Evolutionary conservation across 768 basidiomycete species (phyloP), one percentile per base, ranked within the genome.

Genomic region (Cyclocybe cylindracea): DNA sequence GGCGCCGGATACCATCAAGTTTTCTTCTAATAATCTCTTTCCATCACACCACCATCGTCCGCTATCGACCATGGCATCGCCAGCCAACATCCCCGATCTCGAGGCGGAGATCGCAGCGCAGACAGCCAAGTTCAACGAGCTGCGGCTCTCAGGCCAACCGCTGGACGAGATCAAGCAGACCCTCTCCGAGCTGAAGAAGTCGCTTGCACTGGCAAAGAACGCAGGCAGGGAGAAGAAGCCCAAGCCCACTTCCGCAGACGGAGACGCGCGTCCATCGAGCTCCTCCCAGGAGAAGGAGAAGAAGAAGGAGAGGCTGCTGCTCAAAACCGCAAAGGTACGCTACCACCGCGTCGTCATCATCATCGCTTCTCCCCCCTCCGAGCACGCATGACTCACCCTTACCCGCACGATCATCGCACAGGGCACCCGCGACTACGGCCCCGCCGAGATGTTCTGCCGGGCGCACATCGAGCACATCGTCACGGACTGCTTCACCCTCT

Each of bases 391-490:
- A 38, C 29, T 19, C 41, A 40, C 19, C 19, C 29, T 19, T 39
- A 40, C 19, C 19, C 14, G 4, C 7, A 60, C 61, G 16, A 43
- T 31, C 31, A 44, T 50, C 43, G 19, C 13, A 10, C 50, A 96
- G 90, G 97, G 97, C 34, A 98, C 97, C 13, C 83, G 92, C 44
- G 97, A 99, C 70, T 98, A 93, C 71, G 88, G 90, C 39, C 92
- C 96, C 13, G 81, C 78, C 11, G 94, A 98, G 66, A 96, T 95
- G 83, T 85, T 89, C 68, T 87, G 96, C 59, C 87, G 96, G 42
- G 87, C 90, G 57, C 85, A 89, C 71, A 87, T 98, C 62, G 95
- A 98, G 66, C 79, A 81, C 39, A 90, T 86, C 48, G 87, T 99
- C 62, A 90, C 91, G 65, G 85, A 88, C 2, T 84, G 85, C 51